phyloP scores from a whole-genome alignment of 306 rosid genomes.

The Leucaena leucocephala region DNA sequence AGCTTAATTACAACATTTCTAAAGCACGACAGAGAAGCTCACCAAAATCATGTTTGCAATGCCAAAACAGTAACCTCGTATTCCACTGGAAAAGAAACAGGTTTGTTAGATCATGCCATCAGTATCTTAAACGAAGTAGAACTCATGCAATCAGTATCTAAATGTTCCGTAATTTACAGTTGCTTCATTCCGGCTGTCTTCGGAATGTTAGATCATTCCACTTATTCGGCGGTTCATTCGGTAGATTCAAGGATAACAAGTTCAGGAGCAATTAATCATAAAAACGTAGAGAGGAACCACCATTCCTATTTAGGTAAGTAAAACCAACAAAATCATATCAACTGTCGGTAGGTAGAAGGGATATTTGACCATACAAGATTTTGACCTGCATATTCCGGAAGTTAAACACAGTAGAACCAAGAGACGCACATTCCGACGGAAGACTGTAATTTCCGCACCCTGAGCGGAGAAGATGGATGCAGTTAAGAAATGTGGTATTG shows the following conservation, averaged over 20 bases:
- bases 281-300: not conserved
- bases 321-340: constrained; percentile 13
- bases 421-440: constrained; percentile 72
- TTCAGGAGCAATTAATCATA: not conserved
- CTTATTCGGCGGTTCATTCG: not conserved
- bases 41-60: constrained; percentile 95
- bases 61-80: constrained; percentile 92
- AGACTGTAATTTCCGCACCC: constrained; percentile 70
- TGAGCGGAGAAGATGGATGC: constrained; percentile 88
- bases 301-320: not conserved
- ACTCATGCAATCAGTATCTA: constrained; percentile 23
- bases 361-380: constrained; percentile 91
- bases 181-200: constrained; percentile 6
- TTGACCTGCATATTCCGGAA: constrained; percentile 99
- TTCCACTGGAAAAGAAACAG: constrained; percentile 73
- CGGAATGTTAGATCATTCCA: constrained; percentile 8
- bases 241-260: constrained; percentile 4
- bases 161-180: constrained; percentile 4
- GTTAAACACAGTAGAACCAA: constrained; percentile 69
- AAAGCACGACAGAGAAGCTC: constrained; percentile 41
- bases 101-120: constrained; percentile 37
- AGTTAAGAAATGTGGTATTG: constrained; percentile 88
- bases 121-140: constrained; percentile 18
- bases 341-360: constrained; percentile 47
- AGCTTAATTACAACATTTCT: constrained; percentile 11